Base-by-base conservation (phyloP, 305 asterid species). In the Stenogyne calaminthoides region DNA sequence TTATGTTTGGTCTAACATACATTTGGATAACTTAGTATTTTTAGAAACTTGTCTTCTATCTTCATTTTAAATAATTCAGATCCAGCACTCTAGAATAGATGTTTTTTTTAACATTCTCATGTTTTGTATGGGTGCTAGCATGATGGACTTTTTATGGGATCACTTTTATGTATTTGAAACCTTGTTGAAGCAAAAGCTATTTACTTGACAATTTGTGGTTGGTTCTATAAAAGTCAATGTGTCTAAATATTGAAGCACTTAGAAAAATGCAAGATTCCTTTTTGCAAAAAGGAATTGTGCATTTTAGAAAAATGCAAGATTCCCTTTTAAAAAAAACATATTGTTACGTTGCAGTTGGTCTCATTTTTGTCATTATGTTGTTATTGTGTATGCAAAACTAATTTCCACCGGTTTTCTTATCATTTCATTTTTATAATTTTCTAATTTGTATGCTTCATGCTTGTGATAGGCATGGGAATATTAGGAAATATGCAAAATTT, bases 401-500 rank as follows among this genome's bases (percentile, higher is more conserved):
- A 6, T 57, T 47, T 57, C n/a, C 32, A 49, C 72, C 54, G 36
- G 22, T n/a, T 67, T 49, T 67, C 16, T 55, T 51, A 14, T 47
- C 64, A 47, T 72, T 59, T 59, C 52, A 6, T 69, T 44, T 47
- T 36, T 11, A 16, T 57, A 16, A 16, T 16, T 9, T 22, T 74
- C 67, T 14, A 16, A 46, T 37, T 32, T 59, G 36, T 22, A 20
- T n/a, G n/a, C 44, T 64, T 70, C 67, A 70, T 80, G 66, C 42
- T 56, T 6, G 49, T 56, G 73, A 72, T 80, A 95, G 99, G 98
- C 97, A 72, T n/a, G n/a, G 99, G 99, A 76, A 80, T 95, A 69
- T 66, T 95, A 7, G 99, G 99, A 58, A 95, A 95, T 87, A 95
- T 95, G 99, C 98, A 92, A 85, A 92, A 90, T 77, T 81, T 95